Evolutionary conservation across 768 basidiomycete genomes (phyloP), one percentile per base, ranked within the genome.

Genomic region (Rhodosporidiobolus odoratus): DNA sequence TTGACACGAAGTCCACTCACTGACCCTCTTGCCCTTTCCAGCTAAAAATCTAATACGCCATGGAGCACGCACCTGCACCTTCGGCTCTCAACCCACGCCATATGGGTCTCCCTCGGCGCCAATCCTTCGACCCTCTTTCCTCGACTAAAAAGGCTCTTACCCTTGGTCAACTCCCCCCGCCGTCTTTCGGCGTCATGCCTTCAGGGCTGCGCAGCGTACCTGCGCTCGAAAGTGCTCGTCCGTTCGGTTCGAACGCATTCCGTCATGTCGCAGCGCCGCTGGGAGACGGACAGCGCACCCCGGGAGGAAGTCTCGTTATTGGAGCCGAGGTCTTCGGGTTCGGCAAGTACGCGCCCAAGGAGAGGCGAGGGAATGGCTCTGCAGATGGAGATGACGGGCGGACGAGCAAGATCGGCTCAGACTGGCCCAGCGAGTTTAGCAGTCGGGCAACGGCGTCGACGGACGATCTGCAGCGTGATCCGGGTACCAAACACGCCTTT

Each of bases 271-370:
- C 59, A 4, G 66, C 65, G 1, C 68, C 72, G 37, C 32, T 47
- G 30, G 62, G 64, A 3, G 69, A 68, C 45, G 69, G 63, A 0
- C 73, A 65, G 58, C 52, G 69, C 9, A 75, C 73, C 4, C 73
- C 73, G 1, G 73, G 73, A 7, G 73, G 73, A 5, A 58, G 54
- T 27, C 50, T 75, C 21, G 73, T 71, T 12, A 62, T 75, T 27
- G 73, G 73, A 12, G 62, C 63, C 40, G 73, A 75, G 53, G 64
- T 75, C 23, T 75, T 75, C 37, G 73, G 73, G 10, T 75, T 75
- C 32, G 73, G 73, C 38, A 64, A 64, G 48, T 34, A 45, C 41
- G 40, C 54, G 30, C 69, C 67, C 23, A 63, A 66, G 62, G 66
- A 72, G 41, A 50, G 12, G 15, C 15, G 21, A n/a, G 34, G 48